phyloP scores from a whole-genome alignment of 768 basidiomycete genomes.

The Tulasnella calospora region DNA sequence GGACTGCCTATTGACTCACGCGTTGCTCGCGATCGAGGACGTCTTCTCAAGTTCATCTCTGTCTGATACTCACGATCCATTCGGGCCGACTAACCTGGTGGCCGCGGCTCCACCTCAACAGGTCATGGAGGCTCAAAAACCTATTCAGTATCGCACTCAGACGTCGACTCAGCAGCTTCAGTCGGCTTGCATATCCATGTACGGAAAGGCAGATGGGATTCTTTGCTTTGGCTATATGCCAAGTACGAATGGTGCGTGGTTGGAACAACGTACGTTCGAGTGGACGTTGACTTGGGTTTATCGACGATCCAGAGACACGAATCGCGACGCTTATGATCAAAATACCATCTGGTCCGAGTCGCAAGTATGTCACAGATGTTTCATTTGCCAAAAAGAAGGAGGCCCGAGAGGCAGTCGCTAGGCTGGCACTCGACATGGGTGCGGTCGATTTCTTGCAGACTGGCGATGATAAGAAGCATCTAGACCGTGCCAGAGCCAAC shows the following conservation, averaged over 20 bases:
- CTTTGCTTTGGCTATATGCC: neutral
- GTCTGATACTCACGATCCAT: constrained; percentile 42
- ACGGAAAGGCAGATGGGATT: constrained; percentile 49
- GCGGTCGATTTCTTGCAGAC: constrained; percentile 54
- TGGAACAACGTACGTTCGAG: neutral
- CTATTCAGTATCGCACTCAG: constrained; percentile 37
- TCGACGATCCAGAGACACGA: neutral
- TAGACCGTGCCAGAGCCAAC: constrained; percentile 35
- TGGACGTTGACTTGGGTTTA: neutral
- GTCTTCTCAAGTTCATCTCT: constrained; percentile 30
- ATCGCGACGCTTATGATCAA: constrained; percentile 50
- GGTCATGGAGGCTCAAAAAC: constrained; percentile 42
- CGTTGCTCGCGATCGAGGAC: neutral
- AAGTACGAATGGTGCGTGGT: neutral
- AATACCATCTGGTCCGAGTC: constrained; percentile 47
- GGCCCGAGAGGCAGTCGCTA: constrained; percentile 51
- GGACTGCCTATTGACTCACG: neutral
- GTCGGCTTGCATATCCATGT: constrained; percentile 2
- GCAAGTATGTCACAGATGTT: constrained; percentile 53
- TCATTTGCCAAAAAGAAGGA: constrained; percentile 46
- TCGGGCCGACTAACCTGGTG: constrained; percentile 41
- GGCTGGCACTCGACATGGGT: constrained; percentile 54
- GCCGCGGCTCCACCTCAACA: constrained; percentile 46
- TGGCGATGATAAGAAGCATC: constrained; percentile 37
- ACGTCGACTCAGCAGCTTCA: constrained; percentile 10